Conservation (phyloP, 2,329 filamentous ascomycete species). For the Sporothrix pallida region DNA sequence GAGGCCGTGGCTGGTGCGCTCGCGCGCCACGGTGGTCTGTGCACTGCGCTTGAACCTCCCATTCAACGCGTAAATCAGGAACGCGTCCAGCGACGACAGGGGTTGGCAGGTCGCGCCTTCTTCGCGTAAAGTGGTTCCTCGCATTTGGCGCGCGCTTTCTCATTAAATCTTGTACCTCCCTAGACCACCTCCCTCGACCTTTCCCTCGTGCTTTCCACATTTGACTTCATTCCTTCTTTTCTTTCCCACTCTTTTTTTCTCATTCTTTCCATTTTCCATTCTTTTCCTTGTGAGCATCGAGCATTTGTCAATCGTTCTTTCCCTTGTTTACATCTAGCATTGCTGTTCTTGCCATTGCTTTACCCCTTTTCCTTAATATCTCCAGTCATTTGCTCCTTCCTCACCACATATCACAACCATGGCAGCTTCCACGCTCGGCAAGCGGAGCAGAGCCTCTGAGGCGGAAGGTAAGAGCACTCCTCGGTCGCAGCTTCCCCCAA, state of each 20-base stretch:
- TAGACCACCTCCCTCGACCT: constrained; percentile 4
- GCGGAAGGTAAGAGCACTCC: constrained; percentile 30
- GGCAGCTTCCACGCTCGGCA: constrained; percentile 34
- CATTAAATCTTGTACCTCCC: constrained; percentile 32
- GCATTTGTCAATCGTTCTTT: constrained; percentile 19
- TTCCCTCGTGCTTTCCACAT: constrained; percentile 17
- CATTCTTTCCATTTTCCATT: constrained; percentile 10
- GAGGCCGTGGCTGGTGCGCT: constrained; percentile 20
- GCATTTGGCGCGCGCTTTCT: constrained; percentile 30
- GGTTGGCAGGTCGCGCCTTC: not conserved
- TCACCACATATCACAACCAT: constrained; percentile 18
- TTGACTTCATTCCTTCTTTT: constrained; percentile 13
- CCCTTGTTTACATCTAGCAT: not conserved
- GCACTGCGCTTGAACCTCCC: not conserved
- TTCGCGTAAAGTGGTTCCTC: constrained; percentile 36
- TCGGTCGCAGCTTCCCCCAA: not conserved
- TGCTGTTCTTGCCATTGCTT: constrained; percentile 5
- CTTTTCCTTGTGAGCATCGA: constrained; percentile 8
- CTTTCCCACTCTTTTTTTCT: constrained; percentile 26
- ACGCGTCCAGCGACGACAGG: constrained; percentile 20
- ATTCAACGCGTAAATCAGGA: constrained; percentile 24
- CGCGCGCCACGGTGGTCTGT: constrained; percentile 29
- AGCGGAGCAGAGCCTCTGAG: constrained; percentile 31
- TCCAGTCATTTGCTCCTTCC: constrained; percentile 15
- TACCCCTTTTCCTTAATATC: constrained; percentile 11